Conservation (phyloP, 2,329 filamentous ascomycete genomes). For the Peltaster fructicola region DNA sequence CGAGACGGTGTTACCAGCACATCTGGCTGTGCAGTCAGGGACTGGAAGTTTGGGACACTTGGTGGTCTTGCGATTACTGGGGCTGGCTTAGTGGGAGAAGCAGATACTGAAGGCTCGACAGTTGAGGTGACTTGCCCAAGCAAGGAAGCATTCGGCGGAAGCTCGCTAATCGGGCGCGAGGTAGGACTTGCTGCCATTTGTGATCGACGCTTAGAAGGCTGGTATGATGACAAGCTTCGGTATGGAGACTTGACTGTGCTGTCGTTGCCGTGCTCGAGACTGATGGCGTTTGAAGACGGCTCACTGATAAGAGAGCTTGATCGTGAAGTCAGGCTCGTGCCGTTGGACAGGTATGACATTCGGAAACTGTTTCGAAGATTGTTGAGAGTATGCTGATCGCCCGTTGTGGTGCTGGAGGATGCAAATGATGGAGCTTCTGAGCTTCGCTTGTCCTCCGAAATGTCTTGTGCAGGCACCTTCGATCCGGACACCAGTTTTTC, state of each 20-base stretch:
- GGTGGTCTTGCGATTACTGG: neutral
- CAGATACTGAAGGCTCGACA: neutral
- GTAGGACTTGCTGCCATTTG: neutral
- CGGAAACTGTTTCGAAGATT: constrained; percentile 14
- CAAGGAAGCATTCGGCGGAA: constrained; percentile 2
- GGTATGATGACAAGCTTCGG: neutral
- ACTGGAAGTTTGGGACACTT: constrained; percentile 1
- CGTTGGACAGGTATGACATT: constrained; percentile 13
- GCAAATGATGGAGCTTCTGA: constrained; percentile 10
- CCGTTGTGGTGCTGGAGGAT: constrained; percentile 11
- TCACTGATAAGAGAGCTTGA: constrained; percentile 14
- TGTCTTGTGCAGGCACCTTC: constrained; percentile 1
- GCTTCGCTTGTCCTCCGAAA: neutral
- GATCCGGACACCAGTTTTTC: constrained; percentile 3
- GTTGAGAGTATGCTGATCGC: constrained; percentile 13
- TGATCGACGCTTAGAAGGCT: neutral
- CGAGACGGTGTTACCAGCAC: no score
- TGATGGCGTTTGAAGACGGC: constrained; percentile 3
- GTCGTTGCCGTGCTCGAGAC: constrained; percentile 1
- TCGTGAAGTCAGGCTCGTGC: constrained; percentile 11
- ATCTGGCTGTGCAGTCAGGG: no score
- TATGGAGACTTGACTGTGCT: no score
- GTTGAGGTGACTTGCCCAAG: constrained; percentile 2
- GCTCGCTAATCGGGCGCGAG: neutral
- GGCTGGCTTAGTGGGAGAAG: neutral